phyloP scores from a whole-genome alignment of 2,329 filamentous ascomycete species.

The Neofusicoccum laricinum region DNA sequence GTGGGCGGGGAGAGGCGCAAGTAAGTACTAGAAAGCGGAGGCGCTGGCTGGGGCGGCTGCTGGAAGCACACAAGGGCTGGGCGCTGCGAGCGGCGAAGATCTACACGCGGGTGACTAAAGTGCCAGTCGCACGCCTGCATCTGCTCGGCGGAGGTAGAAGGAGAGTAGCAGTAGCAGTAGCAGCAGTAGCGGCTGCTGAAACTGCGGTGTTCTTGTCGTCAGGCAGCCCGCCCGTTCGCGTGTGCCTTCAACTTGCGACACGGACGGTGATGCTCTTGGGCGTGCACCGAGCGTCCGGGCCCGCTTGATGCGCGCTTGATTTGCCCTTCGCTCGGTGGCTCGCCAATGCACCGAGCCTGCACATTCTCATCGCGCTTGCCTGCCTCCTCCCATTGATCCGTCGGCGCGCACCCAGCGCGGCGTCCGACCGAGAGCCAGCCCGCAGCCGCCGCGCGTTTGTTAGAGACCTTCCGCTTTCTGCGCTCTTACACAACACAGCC shows the following conservation, averaged over 20 bases:
- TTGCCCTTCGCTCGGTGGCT: neutral
- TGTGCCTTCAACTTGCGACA: constrained; percentile 6
- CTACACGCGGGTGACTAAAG: neutral
- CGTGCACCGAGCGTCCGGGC: neutral
- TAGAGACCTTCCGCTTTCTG: constrained; percentile 10
- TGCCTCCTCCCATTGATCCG: neutral
- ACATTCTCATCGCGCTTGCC: neutral
- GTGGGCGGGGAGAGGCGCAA: neutral
- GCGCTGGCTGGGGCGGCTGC: neutral
- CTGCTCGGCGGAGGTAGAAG: neutral
- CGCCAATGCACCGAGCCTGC: neutral
- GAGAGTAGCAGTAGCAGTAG: neutral
- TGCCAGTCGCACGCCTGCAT: neutral
- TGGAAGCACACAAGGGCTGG: neutral
- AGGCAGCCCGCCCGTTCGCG: neutral
- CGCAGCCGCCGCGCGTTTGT: neutral
- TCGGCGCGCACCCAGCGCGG: neutral
- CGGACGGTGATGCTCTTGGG: neutral
- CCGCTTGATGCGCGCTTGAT: neutral
- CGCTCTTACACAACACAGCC: neutral
- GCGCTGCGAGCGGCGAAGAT: constrained; percentile 12
- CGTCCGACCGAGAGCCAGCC: neutral
- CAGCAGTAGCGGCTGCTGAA: constrained; percentile 2
- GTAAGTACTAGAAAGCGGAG: constrained; percentile 6
- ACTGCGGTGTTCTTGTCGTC: neutral